Conservation (phyloP, 2,329 filamentous ascomycete genomes). For the Raffaelea albimanens region DNA sequence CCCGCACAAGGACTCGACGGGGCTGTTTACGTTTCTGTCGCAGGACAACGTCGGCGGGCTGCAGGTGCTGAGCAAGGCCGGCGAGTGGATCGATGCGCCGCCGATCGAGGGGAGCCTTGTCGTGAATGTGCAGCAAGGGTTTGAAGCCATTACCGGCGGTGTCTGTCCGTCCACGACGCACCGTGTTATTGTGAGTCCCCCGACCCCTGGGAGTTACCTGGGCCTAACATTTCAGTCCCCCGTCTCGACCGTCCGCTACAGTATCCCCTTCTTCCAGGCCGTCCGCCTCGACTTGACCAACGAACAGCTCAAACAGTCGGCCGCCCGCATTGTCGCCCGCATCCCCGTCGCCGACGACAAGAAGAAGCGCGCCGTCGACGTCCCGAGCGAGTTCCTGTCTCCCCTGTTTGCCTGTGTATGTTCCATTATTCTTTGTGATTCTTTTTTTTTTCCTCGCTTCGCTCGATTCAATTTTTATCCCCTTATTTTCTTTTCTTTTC, state of each 20-base stretch:
- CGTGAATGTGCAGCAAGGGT: constrained; percentile 49
- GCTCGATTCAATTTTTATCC: neutral
- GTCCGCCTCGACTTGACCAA: constrained; percentile 30
- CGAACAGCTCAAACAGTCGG: constrained; percentile 4
- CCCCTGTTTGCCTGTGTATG: constrained; percentile 8
- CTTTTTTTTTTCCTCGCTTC: too few relatives aligned
- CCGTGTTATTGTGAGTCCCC: constrained; percentile 22
- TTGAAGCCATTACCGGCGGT: constrained; percentile 46
- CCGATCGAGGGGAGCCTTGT: constrained; percentile 40
- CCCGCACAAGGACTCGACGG: constrained; percentile 53
- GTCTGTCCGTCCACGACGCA: constrained; percentile 43
- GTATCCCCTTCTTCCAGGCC: constrained; percentile 40
- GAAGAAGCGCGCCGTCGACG: constrained; percentile 9
- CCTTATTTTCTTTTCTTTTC: neutral
- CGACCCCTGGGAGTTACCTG: too few relatives aligned
- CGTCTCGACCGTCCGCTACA: constrained; percentile 19
- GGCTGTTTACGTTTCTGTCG: constrained; percentile 54
- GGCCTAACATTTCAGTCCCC: constrained; percentile 2
- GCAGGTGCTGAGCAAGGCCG: constrained; percentile 39
- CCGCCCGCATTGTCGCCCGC: constrained; percentile 9
- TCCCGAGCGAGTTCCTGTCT: constrained; percentile 11
- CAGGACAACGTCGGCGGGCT: constrained; percentile 44
- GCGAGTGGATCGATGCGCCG: constrained; percentile 40
- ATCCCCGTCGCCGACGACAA: constrained; percentile 9
- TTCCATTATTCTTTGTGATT: neutral